These are phyloP conservation scores for Sporothrix brasiliensis DNA, from an alignment of 2,329 filamentous ascomycete species.

Conservation along the genomic window DNA sequence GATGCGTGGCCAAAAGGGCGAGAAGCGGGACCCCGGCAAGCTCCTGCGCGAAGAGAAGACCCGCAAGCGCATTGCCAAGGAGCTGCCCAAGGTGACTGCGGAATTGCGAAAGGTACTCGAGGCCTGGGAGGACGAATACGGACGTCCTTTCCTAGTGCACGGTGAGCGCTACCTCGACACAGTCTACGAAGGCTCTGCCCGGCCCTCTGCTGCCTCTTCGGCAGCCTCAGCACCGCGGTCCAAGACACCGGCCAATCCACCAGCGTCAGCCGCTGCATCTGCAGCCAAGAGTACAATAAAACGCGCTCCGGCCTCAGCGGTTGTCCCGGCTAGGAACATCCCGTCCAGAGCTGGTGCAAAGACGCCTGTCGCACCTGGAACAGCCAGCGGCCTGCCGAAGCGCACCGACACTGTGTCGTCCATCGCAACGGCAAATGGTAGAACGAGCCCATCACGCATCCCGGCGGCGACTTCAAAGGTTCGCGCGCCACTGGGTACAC, in stretches of 20 bases:
- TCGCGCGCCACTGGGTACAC: slow-evolving; percentile 68
- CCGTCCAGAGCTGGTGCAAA: slow-evolving; percentile 52
- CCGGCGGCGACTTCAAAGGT: slow-evolving; percentile 45
- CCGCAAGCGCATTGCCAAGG: slow-evolving; percentile 95
- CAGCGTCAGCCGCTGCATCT: slow-evolving; percentile 44
- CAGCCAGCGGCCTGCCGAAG: slow-evolving; percentile 39
- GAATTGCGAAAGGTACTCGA: slow-evolving; percentile 84
- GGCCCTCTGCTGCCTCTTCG: slow-evolving; percentile 18
- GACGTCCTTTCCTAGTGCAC: slow-evolving; percentile 87
- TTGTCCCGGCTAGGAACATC: slow-evolving; percentile 32
- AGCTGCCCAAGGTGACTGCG: slow-evolving; percentile 84
- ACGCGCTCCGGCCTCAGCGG: slow-evolving; percentile 27
- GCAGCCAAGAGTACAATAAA: slow-evolving; percentile 29
- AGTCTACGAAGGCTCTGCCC: slow-evolving; percentile 61
- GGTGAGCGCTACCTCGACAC: slow-evolving; percentile 89
- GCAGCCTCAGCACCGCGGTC: slow-evolving; percentile 65
- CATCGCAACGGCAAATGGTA: slow-evolving; percentile 40
- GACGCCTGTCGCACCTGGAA: slow-evolving; percentile 59
- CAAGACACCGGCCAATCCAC: slow-evolving; percentile 70
- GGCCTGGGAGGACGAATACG: slow-evolving; percentile 90
- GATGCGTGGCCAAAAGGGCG: slow-evolving; percentile 87
- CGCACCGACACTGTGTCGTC: slow-evolving; percentile 41
- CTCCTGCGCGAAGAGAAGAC: slow-evolving; percentile 96
- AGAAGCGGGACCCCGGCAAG: slow-evolving; percentile 91
- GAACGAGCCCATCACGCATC: slow-evolving; percentile 67